phyloP scores from a whole-genome alignment of 1,284 basidiomycete species.

The Spongispora temasekensis region DNA sequence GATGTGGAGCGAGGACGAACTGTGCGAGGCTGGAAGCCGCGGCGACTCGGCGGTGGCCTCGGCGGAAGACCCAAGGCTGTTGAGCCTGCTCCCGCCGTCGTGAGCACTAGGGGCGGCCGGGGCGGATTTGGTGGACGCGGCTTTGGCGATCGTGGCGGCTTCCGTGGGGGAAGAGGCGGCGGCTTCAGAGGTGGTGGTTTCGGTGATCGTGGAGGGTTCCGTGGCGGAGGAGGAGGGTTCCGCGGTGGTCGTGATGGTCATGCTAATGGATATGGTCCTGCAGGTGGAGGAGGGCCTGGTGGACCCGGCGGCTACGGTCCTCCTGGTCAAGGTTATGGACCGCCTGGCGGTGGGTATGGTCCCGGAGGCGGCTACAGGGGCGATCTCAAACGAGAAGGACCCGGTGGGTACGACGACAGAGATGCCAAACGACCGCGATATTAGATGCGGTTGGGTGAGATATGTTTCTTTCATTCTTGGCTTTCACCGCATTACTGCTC shows the following conservation, averaged over 20 bases:
- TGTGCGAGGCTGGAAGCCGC: slow-evolving; percentile 98
- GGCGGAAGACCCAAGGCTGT: slow-evolving; percentile 92
- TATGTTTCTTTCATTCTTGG: slow-evolving; percentile 21
- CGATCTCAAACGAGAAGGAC: slow-evolving; percentile 67
- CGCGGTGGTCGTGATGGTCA: slow-evolving; percentile 48
- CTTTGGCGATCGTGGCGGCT: slow-evolving; percentile 46
- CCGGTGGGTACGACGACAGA: slow-evolving; percentile 77
- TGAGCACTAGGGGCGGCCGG: slow-evolving; percentile 30
- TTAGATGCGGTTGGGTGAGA: slow-evolving; percentile 49
- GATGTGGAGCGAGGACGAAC: slow-evolving; percentile 98
- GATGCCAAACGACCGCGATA: slow-evolving; percentile 81
- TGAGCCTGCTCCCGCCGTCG: slow-evolving; percentile 47
- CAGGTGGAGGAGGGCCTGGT: slow-evolving; percentile 43
- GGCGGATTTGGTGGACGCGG: slow-evolving; percentile 49
- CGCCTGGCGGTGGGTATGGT: slow-evolving; percentile 38
- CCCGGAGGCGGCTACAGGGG: slow-evolving; percentile 55
- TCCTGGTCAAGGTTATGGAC: slow-evolving; percentile 37
- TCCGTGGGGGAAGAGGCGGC: slow-evolving; percentile 44
- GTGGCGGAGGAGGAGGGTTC: slow-evolving; percentile 42
- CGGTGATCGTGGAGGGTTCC: slow-evolving; percentile 36
- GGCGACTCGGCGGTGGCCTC: slow-evolving; percentile 91
- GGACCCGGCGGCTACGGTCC: slow-evolving; percentile 54
- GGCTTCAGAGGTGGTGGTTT: slow-evolving; percentile 42
- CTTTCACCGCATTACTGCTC: slow-evolving; percentile 19
- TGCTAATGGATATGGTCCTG: slow-evolving; percentile 56